Evolutionary conservation across 768 basidiomycete genomes (phyloP).

Genomic region (Lentinula detonsa): DNA sequence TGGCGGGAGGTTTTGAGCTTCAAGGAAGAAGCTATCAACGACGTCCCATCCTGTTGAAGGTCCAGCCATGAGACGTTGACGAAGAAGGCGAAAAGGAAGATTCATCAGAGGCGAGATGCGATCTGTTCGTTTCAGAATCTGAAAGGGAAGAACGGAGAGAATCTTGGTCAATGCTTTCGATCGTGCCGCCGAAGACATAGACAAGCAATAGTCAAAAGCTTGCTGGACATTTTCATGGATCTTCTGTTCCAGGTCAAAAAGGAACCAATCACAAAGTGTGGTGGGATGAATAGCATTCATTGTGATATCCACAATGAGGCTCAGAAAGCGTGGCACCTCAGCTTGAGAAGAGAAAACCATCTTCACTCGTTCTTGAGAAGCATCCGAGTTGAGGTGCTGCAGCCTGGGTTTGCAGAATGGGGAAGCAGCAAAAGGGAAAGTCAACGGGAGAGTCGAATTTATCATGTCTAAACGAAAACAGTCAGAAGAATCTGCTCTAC

Average conservation of each 20-base stretch:
- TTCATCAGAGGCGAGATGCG: slow-evolving; percentile 25
- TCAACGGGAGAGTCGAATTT: not conserved
- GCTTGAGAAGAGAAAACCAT: slow-evolving; percentile 27
- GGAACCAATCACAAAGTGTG: slow-evolving; percentile 41
- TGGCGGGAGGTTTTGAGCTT: slow-evolving; percentile 13
- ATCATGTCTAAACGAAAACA: not conserved
- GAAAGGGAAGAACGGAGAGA: slow-evolving; percentile 22
- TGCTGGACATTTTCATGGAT: slow-evolving; percentile 31
- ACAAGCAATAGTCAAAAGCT: slow-evolving; percentile 38
- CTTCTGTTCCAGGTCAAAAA: slow-evolving; percentile 40
- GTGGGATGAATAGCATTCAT: slow-evolving; percentile 34
- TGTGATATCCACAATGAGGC: slow-evolving; percentile 38
- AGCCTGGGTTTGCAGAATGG: slow-evolving; percentile 4
- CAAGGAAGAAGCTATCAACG: slow-evolving; percentile 23
- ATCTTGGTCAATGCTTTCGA: slow-evolving; percentile 34
- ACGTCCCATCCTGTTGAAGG: slow-evolving; percentile 29
- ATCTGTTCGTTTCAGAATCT: slow-evolving; percentile 19
- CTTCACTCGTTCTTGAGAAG: slow-evolving; percentile 17
- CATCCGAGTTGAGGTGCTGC: not conserved
- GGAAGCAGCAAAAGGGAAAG: not conserved
- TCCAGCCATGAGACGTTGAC: slow-evolving; percentile 38
- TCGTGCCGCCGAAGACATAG: slow-evolving; percentile 26
- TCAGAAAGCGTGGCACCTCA: slow-evolving; percentile 41
- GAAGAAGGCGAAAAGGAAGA: slow-evolving; percentile 33
- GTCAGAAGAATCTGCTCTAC: not conserved